Evolutionary conservation across 139 green algal genomes (phyloP), one percentile per base, ranked within the genome.

Genomic region (Chlamydomonas schloesseri): DNA sequence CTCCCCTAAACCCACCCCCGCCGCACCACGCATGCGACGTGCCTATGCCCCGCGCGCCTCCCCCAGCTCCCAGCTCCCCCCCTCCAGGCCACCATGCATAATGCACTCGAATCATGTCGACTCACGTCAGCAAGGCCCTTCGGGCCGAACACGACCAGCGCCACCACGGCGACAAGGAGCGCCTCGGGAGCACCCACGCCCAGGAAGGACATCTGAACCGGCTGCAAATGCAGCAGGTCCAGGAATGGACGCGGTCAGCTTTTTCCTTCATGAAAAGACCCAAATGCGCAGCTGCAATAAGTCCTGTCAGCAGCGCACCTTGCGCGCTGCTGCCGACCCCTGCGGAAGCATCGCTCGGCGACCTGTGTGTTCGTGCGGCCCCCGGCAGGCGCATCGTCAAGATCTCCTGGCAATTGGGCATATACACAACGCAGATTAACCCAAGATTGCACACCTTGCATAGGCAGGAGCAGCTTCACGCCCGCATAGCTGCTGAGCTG

Each of bases 151-250:
- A 99, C 96, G 23, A 99, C 88, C 26, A 99, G 88, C 8, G 98
- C 97, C n/a, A 99, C 98, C 1, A 99, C 95, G 5, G 93, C 98
- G 1, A 99, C 97, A 2, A 99, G 93, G 5, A 99, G 60, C 23
- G 97, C 98, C 75, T 99, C 98, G 2, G 98, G 98, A 0, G 98
- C 97, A 4, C 98, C 98, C 34, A 99, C 98, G 4, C 98, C 98
- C 18, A 99, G 93, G 72, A 99, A 94, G 0, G 94, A 97, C 83
- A 89, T 89, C 33, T 84, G 72, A 3, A 79, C 79, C 23, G 75
- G 73, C 79, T 90, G 86, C 58, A 58, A 0, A 21, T 10, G 8
- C 15, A 70, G 9, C 2, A 3, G 28, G 29, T 0, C 13, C 3
- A n/a, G 15, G 18, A 36, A 13, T 65, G 5, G 55, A 26, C 21